Evolutionary conservation across 306 rosid species (phyloP), one percentile per base, ranked within the genome.

Genomic region (Adenanthera pavonina): DNA sequence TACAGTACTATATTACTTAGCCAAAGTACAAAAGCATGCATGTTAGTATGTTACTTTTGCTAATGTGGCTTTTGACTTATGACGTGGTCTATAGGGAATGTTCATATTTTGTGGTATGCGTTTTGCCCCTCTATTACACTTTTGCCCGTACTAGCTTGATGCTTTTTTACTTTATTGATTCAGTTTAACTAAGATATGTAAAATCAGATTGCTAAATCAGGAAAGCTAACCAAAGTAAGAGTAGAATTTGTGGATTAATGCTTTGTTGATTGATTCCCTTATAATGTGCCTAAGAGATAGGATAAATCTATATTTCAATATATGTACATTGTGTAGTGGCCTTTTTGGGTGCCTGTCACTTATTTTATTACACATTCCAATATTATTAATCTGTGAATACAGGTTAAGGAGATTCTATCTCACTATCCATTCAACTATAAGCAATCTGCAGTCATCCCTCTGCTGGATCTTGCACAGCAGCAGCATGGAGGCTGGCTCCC

Each of bases 401-500:
- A 95, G 99, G 94, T 74, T 76, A 88, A 87, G 88, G 99, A 96
- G 87, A 93, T 93, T 64, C 0, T 96, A 47, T 93, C 99, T 70
- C 97, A 96, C 88, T 95, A 95, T 89, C 99, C 99, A 59, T 87
- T 98, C 83, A 95, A 95, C 89, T 95, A 95, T 82, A 96, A 96
- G 91, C 98, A 96, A 87, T 96, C 99, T 80, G 99, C 97, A 9
- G 97, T 89, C 81, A 96, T 96, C 84, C 97, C 98, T 78, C 82
- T 96, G 79, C 87, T 96, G 72, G 99, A 96, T 92, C 99, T 96
- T 86, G 98, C 99, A 57, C 99, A 96, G 80, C 99, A 96, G 87
- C 99, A 96, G 87, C 96, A 96, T 84, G 98, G 97, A 52, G 99
- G 98, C 17, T 96, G 99, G 99, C 94, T 96, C 9, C 94, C 99